Evolutionary conservation across 2,329 filamentous ascomycete genomes (phyloP).

Genomic region (Colletotrichum lini): DNA sequence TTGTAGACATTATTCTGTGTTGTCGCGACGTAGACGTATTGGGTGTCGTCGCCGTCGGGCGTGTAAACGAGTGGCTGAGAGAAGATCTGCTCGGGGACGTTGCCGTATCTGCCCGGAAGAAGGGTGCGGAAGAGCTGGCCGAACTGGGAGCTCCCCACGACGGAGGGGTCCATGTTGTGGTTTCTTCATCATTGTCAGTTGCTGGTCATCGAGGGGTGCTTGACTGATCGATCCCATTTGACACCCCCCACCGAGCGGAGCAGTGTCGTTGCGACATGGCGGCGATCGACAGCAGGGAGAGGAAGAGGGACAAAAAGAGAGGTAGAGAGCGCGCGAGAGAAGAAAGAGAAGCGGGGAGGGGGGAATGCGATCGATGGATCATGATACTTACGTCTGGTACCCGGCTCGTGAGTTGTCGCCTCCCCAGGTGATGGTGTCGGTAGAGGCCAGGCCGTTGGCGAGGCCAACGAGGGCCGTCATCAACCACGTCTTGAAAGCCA

Average conservation of each 20-base stretch:
- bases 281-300: constrained; percentile 10
- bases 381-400: constrained; percentile 63
- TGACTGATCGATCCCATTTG: neutral
- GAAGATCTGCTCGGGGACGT: constrained; percentile 65
- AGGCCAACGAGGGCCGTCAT: constrained; percentile 51
- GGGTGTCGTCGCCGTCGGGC: constrained; percentile 57
- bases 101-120: constrained; percentile 67
- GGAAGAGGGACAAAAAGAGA: neutral
- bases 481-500: constrained; percentile 40
- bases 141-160: constrained; percentile 69
- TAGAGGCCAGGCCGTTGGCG: constrained; percentile 56
- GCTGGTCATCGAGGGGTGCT: neutral
- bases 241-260: neutral
- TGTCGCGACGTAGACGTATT: constrained; percentile 70
- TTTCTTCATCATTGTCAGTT: constrained; percentile 52
- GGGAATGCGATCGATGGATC: neutral
- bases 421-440: constrained; percentile 73
- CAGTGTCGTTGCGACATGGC: neutral
- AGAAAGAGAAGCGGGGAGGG: neutral
- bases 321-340: too few relatives aligned
- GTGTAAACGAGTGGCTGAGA: constrained; percentile 67
- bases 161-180: constrained; percentile 74
- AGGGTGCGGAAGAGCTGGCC: constrained; percentile 67
- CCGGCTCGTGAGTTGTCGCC: constrained; percentile 69
- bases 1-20: constrained; percentile 73